Evolutionary conservation across 2,329 filamentous ascomycete species (phyloP), one percentile per base, ranked within the genome.

Genomic region (Biscogniauxia mediterranea): DNA sequence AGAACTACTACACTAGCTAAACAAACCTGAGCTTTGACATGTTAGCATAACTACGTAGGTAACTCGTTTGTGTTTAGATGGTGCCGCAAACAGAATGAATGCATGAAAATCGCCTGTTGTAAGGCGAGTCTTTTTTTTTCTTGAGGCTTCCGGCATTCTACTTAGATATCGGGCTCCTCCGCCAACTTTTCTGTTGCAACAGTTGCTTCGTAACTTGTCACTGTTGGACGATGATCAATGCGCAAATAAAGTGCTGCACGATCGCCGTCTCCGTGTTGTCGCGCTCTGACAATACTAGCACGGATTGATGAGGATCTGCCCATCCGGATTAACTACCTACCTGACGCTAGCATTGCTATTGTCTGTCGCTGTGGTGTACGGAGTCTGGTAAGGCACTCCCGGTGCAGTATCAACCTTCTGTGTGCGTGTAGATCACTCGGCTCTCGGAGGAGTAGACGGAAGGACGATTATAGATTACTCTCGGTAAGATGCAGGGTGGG

Each of bases 141-240:
- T 52, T 66, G 61, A 70, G 65, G 68, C 67, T 58, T 61, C 57
- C 52, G 25, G 25, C 52, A 56, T 28, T 49, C 42, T 50, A 8
- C 8, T 54, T 58, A 64, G 59, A 60, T 54, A 61, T 61, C 60
- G 63, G 65, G 66, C 64, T 66, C 65, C 64, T 66, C 64, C 61
- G 63, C 62, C 59, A 64, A 59, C 63, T 58, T 66, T 66, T 67
- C 63, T 69, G 70, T 71, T 68, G 66, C 70, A 72, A 64, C 55
- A 64, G 54, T 54, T 69, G 71, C 70, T 58, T 71, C 70, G 68
- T 69, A 62, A 64, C 64, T 58, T 67, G 20, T 52, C 23, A 21
- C 50, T 52, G 32, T 56, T 60, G 54, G 61, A 23, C 19, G 54
- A 50, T 58, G 63, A 66, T 71, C 59, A 68, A 68, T 70, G 69